Base-by-base conservation (phyloP, 1,284 basidiomycete genomes). In the Ustilago bromivora region DNA sequence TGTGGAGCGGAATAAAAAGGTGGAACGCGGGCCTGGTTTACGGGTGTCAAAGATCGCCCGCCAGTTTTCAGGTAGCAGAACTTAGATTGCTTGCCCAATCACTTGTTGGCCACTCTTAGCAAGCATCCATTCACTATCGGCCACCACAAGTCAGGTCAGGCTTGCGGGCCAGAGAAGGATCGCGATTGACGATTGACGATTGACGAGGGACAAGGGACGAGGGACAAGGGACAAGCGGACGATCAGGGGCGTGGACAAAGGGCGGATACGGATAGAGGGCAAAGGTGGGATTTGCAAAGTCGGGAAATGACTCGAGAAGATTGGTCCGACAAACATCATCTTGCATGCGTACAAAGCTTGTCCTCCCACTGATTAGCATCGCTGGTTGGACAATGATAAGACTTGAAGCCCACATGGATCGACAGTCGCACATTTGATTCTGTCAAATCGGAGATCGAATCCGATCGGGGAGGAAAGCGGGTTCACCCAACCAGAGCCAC, bases 401-500 rank as follows among this genome's bases (percentile, higher is more conserved):
- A 32, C 6, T 3, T 13, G 9, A 32, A 12, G 5, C 49, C 23
- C 49, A 51, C 28, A 51, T 51, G 31, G 23, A 49, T 7, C 7
- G 13, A 2, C 2, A 17, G 15, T 1, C 40, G 40, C 40, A 41
- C 40, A 41, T 41, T 41, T 17, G 40, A 15, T 17, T 41, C 40
- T 41, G 40, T 3, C 23, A 17, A 41, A 41, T 12, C 40, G 40
- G 17, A 1, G n/a, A 46, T 19, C 43, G 43, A 23, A 46, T 7
- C n/a, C 43, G n/a, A 46, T 11, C 15, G 40, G 19, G n/a, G 46
- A 49, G 10, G 38, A 17, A 40, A 40, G 66, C 60, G 53, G 60
- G 56, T 62, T 55, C 32, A 43, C 19, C 54, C 19, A 40, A 55
- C 34, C 34, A 36, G 19, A 55, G 35, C 4, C 40, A 41, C 11